Conservation (phyloP, 768 basidiomycete genomes). For the Russula sp. region DNA sequence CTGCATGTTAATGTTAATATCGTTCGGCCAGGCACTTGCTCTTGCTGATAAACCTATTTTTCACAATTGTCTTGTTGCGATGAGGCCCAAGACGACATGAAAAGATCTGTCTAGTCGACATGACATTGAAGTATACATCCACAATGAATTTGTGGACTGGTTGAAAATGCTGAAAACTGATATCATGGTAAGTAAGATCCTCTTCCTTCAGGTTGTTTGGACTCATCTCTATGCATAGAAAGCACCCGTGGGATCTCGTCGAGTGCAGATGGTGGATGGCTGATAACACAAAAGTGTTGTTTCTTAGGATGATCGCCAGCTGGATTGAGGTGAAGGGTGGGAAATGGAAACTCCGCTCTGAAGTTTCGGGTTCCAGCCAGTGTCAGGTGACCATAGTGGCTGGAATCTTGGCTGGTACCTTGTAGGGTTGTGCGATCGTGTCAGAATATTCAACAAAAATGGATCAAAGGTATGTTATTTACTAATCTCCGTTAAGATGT, state of each 20-base stretch:
- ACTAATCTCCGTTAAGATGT: too few species aligned
- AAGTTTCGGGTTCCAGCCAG: conserved; percentile 1
- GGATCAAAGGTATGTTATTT: background rate
- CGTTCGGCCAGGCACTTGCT: background rate
- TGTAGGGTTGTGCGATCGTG: background rate
- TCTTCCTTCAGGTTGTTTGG: background rate
- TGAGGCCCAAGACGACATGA: too few species aligned
- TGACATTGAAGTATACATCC: background rate
- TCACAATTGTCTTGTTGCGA: background rate
- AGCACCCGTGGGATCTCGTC: too few species aligned
- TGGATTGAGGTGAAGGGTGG: background rate
- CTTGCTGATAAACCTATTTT: background rate
- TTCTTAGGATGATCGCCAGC: background rate
- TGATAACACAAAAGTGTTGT: background rate
- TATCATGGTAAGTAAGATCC: background rate
- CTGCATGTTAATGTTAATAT: background rate
- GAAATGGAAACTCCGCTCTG: background rate
- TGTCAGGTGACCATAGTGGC: conserved; percentile 8
- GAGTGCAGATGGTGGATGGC: too few species aligned
- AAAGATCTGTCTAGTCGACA: background rate
- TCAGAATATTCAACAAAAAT: background rate
- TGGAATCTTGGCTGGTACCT: background rate
- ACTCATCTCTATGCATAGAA: background rate
- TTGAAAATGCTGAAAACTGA: background rate
- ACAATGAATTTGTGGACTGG: background rate